Percentiles rank a stretch among this genome's conserved stretches.
Conservation (phyloP, 495 filamentous ascomycete genomes). For the Aspergillus taichungensis region DNA sequence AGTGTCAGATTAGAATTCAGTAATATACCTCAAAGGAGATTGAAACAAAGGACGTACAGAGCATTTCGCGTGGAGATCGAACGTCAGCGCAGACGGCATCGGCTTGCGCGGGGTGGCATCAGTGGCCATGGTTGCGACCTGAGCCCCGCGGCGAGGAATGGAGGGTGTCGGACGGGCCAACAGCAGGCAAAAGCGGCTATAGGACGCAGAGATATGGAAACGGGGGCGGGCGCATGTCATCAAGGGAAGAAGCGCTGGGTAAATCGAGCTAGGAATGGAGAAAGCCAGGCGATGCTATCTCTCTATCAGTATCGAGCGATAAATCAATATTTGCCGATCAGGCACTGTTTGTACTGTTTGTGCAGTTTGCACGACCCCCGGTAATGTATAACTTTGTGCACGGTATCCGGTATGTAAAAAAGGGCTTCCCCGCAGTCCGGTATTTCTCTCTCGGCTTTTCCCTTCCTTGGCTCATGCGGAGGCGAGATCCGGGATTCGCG, state of each 20-base stretch:
- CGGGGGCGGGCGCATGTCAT: conserved; percentile 5
- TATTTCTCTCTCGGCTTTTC: too few species aligned
- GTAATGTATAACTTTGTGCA: too few species aligned
- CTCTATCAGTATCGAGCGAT: conserved; percentile 4
- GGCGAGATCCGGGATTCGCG: too few species aligned
- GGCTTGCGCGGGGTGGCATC: conserved; percentile 21
- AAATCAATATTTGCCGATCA: conserved; percentile 1
- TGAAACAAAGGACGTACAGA: conserved; percentile 44
- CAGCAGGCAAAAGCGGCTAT: background rate
- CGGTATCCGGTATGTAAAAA: too few species aligned
- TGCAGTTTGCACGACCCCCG: conserved; percentile 2
- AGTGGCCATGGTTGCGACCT: conserved; percentile 31
- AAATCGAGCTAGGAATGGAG: background rate
- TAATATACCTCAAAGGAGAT: too few species aligned
- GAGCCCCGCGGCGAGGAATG: conserved; percentile 6
- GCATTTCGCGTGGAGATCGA: conserved; percentile 73
- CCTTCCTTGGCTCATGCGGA: too few species aligned
- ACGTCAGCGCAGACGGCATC: conserved; percentile 71
- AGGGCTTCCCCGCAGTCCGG: too few species aligned
- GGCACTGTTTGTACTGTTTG: conserved; percentile 11
- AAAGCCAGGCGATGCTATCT: background rate
- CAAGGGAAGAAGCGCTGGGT: conserved; percentile 2
- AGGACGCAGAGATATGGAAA: background rate
- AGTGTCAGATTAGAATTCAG: background rate
- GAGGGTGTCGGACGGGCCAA: conserved; percentile 1